phyloP scores from a whole-genome alignment of 2,329 filamentous ascomycete genomes.

The Apiospora sp. region DNA sequence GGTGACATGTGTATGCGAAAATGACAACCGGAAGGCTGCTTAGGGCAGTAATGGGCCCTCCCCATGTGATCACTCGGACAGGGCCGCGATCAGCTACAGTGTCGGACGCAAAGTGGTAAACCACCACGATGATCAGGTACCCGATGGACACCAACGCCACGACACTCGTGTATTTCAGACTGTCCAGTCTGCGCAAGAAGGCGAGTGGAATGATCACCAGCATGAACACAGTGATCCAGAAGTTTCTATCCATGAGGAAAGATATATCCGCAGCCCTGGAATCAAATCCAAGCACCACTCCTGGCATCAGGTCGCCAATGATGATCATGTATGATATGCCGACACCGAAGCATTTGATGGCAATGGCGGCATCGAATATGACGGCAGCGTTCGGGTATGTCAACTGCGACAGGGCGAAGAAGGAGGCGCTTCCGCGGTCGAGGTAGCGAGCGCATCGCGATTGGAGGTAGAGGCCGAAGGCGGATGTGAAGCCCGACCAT shows the following conservation, averaged over 20 bases:
- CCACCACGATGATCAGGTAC: slow-evolving; percentile 90
- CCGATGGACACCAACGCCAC: slow-evolving; percentile 91
- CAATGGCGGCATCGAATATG: slow-evolving; percentile 93
- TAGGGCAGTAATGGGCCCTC: slow-evolving; percentile 78
- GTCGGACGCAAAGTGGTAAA: slow-evolving; percentile 90
- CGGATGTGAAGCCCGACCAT: slow-evolving; percentile 89
- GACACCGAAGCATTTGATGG: slow-evolving; percentile 97
- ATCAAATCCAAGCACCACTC: slow-evolving; percentile 84
- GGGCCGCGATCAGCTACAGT: slow-evolving; percentile 76
- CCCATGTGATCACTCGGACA: slow-evolving; percentile 80
- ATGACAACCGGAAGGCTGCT: slow-evolving; percentile 94
- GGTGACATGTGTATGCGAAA: slow-evolving; percentile 99
- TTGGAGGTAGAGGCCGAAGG: slow-evolving; percentile 94
- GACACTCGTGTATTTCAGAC: slow-evolving; percentile 95
- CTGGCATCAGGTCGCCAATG: slow-evolving; percentile 97
- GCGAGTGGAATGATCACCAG: slow-evolving; percentile 93
- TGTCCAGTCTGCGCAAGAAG: slow-evolving; percentile 90
- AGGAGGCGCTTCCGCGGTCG: slow-evolving; percentile 86
- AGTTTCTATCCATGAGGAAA: slow-evolving; percentile 88
- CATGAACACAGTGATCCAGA: slow-evolving; percentile 99
- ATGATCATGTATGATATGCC: slow-evolving; percentile 98
- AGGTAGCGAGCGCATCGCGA: slow-evolving; percentile 92
- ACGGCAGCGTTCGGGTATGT: slow-evolving; percentile 97
- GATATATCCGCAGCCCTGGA: slow-evolving; percentile 67
- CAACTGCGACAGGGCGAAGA: slow-evolving; percentile 95